These are phyloP conservation scores for Aspergillus awamori DNA, from an alignment of 2,329 filamentous ascomycete genomes.

Conservation along the genomic window DNA sequence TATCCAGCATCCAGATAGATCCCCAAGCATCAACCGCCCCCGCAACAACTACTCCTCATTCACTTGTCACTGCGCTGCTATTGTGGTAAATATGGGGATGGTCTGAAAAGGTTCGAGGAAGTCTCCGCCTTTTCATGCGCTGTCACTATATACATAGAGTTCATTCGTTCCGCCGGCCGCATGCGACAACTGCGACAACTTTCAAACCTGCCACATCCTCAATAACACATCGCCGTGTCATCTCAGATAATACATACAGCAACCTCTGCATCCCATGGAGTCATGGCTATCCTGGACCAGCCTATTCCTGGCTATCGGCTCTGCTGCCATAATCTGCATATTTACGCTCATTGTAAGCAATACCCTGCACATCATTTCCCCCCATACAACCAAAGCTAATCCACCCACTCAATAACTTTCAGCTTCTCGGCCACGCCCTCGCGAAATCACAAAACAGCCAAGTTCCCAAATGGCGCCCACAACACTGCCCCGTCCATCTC, in stretches of 20 bases:
- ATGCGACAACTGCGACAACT: background rate
- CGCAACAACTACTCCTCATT: background rate
- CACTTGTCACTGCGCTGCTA: background rate
- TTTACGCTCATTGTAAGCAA: conserved; percentile 13
- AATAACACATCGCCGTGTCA: background rate
- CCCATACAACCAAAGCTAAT: conserved; percentile 11
- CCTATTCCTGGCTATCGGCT: background rate
- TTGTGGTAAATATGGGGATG: background rate
- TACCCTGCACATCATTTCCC: background rate
- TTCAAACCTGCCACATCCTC: background rate
- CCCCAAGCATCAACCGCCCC: background rate
- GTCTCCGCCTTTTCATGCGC: background rate
- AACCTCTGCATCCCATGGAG: background rate
- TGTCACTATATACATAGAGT: background rate
- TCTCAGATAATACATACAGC: background rate
- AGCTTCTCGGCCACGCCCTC: conserved; percentile 32
- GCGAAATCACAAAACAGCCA: conserved; percentile 33
- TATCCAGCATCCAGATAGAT: background rate
- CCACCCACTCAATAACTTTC: background rate
- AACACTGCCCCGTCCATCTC: conserved; percentile 57
- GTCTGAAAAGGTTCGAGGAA: background rate
- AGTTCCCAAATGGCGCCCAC: conserved; percentile 35
- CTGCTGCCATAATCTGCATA: background rate
- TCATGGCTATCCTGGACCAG: conserved; percentile 2
- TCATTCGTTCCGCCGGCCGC: background rate